Percentiles rank a stretch among this genome's conserved stretches.
These are phyloP conservation scores for Perkinsus marinus DNA, from an alignment of 169 alveolate species.

Conservation along the genomic window DNA sequence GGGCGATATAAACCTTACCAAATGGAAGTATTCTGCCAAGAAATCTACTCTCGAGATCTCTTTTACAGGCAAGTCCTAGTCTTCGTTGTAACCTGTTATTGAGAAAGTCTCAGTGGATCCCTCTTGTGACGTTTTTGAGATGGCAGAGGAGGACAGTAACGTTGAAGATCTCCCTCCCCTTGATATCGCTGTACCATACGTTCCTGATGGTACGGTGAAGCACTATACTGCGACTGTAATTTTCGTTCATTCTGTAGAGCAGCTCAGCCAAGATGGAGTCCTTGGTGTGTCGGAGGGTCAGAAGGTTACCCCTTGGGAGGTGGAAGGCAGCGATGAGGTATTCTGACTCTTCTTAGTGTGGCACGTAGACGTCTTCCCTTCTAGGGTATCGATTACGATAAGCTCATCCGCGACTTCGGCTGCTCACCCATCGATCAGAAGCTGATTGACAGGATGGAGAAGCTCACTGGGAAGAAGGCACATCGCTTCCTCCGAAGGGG, in stretches of 20 bases:
- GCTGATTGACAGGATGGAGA: constrained; percentile 57
- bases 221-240: constrained; percentile 13
- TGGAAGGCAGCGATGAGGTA: constrained; percentile 27
- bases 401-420: constrained; percentile 82
- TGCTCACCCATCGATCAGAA: constrained; percentile 65
- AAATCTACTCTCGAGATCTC: constrained; percentile 3
- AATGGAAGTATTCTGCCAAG: constrained; percentile 21
- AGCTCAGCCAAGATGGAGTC: constrained; percentile 11
- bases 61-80: background rate
- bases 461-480: constrained; percentile 36
- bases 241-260: constrained; percentile 31
- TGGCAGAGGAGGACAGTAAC: constrained; percentile 12
- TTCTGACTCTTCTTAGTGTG: background rate
- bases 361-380: background rate
- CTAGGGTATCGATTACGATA: constrained; percentile 76
- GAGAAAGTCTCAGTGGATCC: constrained; percentile 12
- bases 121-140: constrained; percentile 22
- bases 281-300: constrained; percentile 16
- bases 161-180: constrained; percentile 33
- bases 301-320: constrained; percentile 31
- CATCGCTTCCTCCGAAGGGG: constrained; percentile 63
- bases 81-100: background rate
- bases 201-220: constrained; percentile 28
- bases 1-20: constrained; percentile 21
- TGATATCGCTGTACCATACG: constrained; percentile 5